These are phyloP conservation scores for Cyclocybe cylindracea DNA, from an alignment of 768 basidiomycete genomes.

Conservation along the genomic window DNA sequence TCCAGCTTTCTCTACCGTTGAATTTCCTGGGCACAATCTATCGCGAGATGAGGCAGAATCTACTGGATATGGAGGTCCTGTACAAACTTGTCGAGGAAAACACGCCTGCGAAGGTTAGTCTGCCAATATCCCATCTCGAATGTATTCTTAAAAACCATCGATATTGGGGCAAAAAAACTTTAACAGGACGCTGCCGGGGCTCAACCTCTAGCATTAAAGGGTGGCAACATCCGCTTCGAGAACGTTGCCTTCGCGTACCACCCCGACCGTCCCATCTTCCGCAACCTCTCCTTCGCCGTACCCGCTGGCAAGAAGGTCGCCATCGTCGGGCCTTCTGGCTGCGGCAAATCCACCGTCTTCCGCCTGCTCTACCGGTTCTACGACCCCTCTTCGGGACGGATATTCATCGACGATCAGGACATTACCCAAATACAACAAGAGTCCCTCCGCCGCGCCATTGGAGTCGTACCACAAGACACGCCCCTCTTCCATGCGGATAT, in stretches of 20 bases:
- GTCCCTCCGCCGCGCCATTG: conserved; percentile 73
- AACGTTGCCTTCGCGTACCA: conserved; percentile 93
- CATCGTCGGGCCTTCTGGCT: conserved; percentile 95
- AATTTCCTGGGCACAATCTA: conserved; percentile 98
- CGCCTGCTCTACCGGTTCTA: conserved; percentile 95
- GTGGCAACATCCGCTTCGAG: conserved; percentile 90
- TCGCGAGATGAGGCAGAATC: conserved; percentile 92
- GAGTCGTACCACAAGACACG: conserved; percentile 98
- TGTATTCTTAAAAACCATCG: neutral
- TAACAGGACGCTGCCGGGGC: conserved; percentile 69
- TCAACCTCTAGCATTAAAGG: conserved; percentile 64
- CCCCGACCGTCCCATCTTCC: conserved; percentile 90
- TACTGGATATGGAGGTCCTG: conserved; percentile 96
- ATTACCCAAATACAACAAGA: conserved; percentile 71
- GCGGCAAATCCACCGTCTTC: conserved; percentile 97
- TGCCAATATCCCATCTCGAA: neutral
- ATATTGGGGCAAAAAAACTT: neutral
- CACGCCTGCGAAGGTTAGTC: conserved; percentile 59
- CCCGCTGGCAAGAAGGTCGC: conserved; percentile 97
- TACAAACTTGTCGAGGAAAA: conserved; percentile 89
- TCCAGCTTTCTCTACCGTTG: conserved; percentile 93
- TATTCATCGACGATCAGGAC: conserved; percentile 87
- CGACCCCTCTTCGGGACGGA: conserved; percentile 77
- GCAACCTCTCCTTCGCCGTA: conserved; percentile 81
- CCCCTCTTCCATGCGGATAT: conserved; percentile 96